Conservation (phyloP, 23 red algal genomes). For the Cyanidioschyzon merolae region DNA sequence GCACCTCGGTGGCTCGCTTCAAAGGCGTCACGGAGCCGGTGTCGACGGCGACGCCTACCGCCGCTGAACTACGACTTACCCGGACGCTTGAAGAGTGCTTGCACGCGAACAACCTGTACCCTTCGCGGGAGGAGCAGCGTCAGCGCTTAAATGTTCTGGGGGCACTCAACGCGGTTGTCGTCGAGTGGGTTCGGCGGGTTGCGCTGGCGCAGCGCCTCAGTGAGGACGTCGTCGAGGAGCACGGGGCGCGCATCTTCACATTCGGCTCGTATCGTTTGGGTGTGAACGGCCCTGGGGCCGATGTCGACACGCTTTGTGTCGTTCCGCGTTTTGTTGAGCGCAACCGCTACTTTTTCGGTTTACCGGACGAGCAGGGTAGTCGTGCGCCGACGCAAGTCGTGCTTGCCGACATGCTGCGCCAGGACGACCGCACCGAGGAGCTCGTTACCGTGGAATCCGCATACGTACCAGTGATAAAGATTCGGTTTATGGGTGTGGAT, state of each 20-base stretch:
- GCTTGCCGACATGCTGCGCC: slow-evolving; percentile 53
- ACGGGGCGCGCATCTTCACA: slow-evolving; percentile 77
- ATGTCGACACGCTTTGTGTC: slow-evolving; percentile 94
- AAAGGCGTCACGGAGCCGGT: slow-evolving; percentile 83
- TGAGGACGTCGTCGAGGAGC: slow-evolving; percentile 61
- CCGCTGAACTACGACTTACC: slow-evolving; percentile 58
- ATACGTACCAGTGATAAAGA: slow-evolving; percentile 93
- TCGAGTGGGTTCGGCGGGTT: slow-evolving; percentile 78
- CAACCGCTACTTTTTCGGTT: slow-evolving; percentile 72
- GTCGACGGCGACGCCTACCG: slow-evolving; percentile 57
- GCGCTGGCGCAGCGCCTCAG: slow-evolving; percentile 66
- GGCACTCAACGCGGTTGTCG: slow-evolving; percentile 51
- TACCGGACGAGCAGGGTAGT: slow-evolving; percentile 42
- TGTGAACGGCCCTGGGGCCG: slow-evolving; percentile 88
- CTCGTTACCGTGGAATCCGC: slow-evolving; percentile 76
- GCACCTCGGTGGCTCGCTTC: slow-evolving; percentile 15
- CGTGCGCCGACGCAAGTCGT: slow-evolving; percentile 47
- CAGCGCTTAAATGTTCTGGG: slow-evolving; percentile 57
- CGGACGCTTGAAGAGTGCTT: slow-evolving; percentile 82
- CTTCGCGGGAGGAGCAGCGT: slow-evolving; percentile 50
- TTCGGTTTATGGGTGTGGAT: slow-evolving; percentile 79
- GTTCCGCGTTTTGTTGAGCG: slow-evolving; percentile 70
- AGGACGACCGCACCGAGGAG: slow-evolving; percentile 45
- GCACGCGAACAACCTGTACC: slow-evolving; percentile 76
- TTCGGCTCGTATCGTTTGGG: slow-evolving; percentile 97